Conservation (phyloP, 768 basidiomycete genomes). For the Pisolithus albus region DNA sequence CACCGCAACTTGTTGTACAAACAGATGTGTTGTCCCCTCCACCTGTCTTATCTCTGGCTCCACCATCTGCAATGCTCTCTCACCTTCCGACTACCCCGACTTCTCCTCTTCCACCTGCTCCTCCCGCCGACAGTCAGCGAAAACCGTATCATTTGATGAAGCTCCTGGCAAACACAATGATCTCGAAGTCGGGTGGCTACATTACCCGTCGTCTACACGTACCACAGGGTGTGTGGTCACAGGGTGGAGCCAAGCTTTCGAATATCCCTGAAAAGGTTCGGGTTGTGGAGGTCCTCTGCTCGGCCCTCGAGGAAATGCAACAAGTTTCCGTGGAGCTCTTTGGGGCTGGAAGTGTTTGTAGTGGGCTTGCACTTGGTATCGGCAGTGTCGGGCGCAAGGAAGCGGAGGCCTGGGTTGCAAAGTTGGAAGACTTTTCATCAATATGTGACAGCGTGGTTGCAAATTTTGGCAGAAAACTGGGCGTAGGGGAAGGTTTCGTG, state of each 20-base stretch:
- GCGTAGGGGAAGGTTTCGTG: conserved; percentile 82
- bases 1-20: conserved; percentile 44
- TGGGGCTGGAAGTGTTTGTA: conserved; percentile 73
- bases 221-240: conserved; percentile 86
- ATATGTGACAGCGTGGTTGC: conserved; percentile 76
- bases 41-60: conserved; percentile 33
- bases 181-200: conserved; percentile 76
- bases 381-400: conserved; percentile 71
- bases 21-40: conserved; percentile 43
- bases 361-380: conserved; percentile 66
- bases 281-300: conserved; percentile 71
- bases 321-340: conserved; percentile 65
- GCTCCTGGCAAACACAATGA: conserved; percentile 73
- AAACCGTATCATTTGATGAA: conserved; percentile 91
- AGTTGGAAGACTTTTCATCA: conserved; percentile 73
- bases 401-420: conserved; percentile 69
- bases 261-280: conserved; percentile 82
- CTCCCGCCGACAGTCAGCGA: conserved; percentile 66
- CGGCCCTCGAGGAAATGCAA: conserved; percentile 75
- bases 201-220: conserved; percentile 82
- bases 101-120: conserved; percentile 68
- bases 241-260: conserved; percentile 77
- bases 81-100: conserved; percentile 68
- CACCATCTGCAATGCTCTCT: conserved; percentile 40
- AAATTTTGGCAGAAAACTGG: conserved; percentile 82